Evolutionary conservation across 495 filamentous ascomycete genomes (phyloP), one percentile per base, ranked within the genome.

Genomic region (Staphylotrichum tortipilum): DNA sequence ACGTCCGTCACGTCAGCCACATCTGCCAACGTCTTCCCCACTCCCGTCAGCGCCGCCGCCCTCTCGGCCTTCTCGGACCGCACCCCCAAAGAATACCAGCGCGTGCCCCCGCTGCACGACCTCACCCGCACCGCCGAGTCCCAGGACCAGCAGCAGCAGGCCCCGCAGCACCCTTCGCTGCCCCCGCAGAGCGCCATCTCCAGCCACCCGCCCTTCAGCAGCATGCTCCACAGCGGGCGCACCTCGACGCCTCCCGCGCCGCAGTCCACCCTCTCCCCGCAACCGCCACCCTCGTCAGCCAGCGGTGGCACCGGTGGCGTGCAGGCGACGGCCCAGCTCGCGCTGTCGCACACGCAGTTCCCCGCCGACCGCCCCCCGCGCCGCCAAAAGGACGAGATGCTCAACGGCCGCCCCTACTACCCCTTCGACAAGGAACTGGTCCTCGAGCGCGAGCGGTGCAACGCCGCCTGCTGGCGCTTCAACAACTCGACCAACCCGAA

Each of bases 331-430:
- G 78, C 82, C 22, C 78, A 80, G 56, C 70, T 80, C 4, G 78
- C 82, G 14, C 63, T 81, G 35, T 76, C 75, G 15, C 76, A 78
- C 57, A 62, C 71, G 33, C 64, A 72, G 55, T 64, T 70, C 50
- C 62, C 75, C 31, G 55, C 69, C 10, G 60, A 64, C 19, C 63
- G 69, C 54, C n/a, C n/a, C n/a, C 65, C 54, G 50, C 66, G 78
- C 28, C 85, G 83, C 0, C 88, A 96, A 63, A 95, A 92, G 64
- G 88, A 95, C 40, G 92, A 95, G 67, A 98, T 98, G 92, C 74
- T 95, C 3, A 75, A 72, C 35, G 88, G 89, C n/a, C 75, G 89
- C 22, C 75, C 81, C 9, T 97, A 90, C 62, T 80, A 80, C 41
- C 86, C 87, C 1, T 86, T 82, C 53, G 81, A 86, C 59, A 75